A percentile compares a stretch with the other conserved stretches of the same genome.
Conservation (phyloP, 257 asterid species). For the Gentiana straminea region DNA sequence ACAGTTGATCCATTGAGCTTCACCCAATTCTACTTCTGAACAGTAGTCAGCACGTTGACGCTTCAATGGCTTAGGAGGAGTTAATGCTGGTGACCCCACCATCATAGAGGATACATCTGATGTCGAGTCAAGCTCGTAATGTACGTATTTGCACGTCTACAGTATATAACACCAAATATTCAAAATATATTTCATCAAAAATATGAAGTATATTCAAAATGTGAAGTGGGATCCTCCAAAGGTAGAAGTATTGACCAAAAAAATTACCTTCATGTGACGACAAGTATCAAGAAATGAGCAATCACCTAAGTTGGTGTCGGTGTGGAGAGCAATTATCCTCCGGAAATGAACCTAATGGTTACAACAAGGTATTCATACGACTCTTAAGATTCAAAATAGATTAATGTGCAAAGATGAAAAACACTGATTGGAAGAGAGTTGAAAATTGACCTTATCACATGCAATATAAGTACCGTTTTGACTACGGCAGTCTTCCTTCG, state of each 20-base stretch:
- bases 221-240: not conserved
- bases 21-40: conserved; percentile 95
- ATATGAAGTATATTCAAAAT: too few relatives aligned
- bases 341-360: conserved; percentile 79
- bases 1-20: conserved; percentile 95
- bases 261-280: conserved; percentile 95
- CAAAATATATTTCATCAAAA: not conserved
- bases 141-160: conserved; percentile 97
- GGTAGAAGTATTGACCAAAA: not conserved
- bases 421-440: not conserved
- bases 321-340: conserved; percentile 89
- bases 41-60: conserved; percentile 92
- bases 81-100: conserved; percentile 53
- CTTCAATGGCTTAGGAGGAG: conserved; percentile 62
- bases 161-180: conserved; percentile 1
- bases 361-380: not conserved
- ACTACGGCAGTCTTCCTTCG: conserved; percentile 96
- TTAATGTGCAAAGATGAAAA: not conserved
- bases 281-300: conserved; percentile 98
- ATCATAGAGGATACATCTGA: conserved; percentile 69
- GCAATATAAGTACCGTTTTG: conserved; percentile 73
- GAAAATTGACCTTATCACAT: conserved; percentile 73
- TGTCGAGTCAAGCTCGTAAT: conserved; percentile 92
- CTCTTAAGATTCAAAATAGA: not conserved
- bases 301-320: conserved; percentile 93